These are phyloP conservation scores for Tuber microsphaerosporum DNA, from an alignment of 495 filamentous ascomycete genomes.

Conservation along the genomic window DNA sequence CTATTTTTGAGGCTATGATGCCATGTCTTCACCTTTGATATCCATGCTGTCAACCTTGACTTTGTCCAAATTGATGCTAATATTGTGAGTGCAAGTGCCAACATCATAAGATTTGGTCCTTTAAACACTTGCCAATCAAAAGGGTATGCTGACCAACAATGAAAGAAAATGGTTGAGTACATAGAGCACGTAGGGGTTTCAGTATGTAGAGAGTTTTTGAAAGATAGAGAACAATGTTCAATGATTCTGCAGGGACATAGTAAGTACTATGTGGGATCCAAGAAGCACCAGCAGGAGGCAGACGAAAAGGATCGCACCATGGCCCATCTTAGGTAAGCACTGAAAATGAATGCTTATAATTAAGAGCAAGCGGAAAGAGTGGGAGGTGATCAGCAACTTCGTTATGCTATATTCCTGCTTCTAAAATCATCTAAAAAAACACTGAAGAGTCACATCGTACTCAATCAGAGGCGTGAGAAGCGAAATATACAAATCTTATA, in stretches of 20 bases:
- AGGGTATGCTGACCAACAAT: too few relatives aligned
- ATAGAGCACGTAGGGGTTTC: too few relatives aligned
- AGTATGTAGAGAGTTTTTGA: constrained; percentile 12
- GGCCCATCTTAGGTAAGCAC: constrained; percentile 19
- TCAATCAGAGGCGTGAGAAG: constrained; percentile 12
- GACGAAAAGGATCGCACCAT: constrained; percentile 34
- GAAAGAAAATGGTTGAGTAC: too few relatives aligned
- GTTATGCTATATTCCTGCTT: constrained; percentile 13
- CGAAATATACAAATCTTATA: constrained; percentile 31
- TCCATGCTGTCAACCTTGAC: too few relatives aligned
- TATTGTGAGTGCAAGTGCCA: too few relatives aligned
- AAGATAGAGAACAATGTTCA: constrained; percentile 18
- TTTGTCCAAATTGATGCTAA: too few relatives aligned
- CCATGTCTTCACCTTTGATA: too few relatives aligned
- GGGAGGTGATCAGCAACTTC: constrained; percentile 8
- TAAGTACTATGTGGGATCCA: constrained; percentile 10
- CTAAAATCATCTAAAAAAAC: constrained; percentile 23
- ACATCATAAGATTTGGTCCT: too few relatives aligned
- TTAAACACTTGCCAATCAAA: too few relatives aligned
- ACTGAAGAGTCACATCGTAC: constrained; percentile 21
- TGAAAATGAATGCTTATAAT: constrained; percentile 7
- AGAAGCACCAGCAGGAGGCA: constrained; percentile 17
- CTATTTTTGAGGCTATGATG: too few relatives aligned
- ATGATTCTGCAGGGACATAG: constrained; percentile 20
- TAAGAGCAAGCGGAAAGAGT: not conserved